These are phyloP conservation scores for Trichoderma breve DNA, from an alignment of 2,329 filamentous ascomycete genomes.

Conservation along the genomic window DNA sequence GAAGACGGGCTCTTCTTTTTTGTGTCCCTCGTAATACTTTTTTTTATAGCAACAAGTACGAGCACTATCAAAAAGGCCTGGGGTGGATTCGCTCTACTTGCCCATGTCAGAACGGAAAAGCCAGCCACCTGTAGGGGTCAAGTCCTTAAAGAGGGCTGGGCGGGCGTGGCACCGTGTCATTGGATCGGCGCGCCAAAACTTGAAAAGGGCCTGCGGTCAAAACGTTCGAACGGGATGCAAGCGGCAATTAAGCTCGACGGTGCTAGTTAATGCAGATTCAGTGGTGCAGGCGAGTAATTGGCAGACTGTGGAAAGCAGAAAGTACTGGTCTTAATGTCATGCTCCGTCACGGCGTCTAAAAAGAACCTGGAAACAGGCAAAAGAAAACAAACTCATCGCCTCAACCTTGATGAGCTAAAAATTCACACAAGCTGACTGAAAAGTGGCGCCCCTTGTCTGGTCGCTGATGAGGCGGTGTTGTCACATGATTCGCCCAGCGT, in stretches of 20 bases:
- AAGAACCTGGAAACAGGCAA: no score
- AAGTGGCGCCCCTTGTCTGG: slow-evolving; percentile 2
- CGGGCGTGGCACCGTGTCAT: slow-evolving; percentile 13
- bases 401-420: not conserved
- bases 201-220: not conserved
- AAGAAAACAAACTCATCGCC: not conserved
- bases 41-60: not conserved
- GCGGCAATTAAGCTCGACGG: not conserved
- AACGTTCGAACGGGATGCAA: not conserved
- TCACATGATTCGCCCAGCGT: slow-evolving; percentile 7
- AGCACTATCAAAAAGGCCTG: not conserved
- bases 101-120: not conserved
- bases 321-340: not conserved
- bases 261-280: not conserved
- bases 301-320: not conserved
- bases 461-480: slow-evolving; percentile 21
- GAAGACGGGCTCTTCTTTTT: not conserved
- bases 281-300: not conserved
- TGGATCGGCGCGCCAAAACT: slow-evolving; percentile 6
- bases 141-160: not conserved
- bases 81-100: not conserved
- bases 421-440: slow-evolving; percentile 12
- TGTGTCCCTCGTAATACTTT: not conserved
- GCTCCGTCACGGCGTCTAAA: not conserved
- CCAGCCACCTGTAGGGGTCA: slow-evolving; percentile 8